Evolutionary conservation across 2,329 filamentous ascomycete species (phyloP), one percentile per base, ranked within the genome.

Genomic region (Diaporthe sp.): DNA sequence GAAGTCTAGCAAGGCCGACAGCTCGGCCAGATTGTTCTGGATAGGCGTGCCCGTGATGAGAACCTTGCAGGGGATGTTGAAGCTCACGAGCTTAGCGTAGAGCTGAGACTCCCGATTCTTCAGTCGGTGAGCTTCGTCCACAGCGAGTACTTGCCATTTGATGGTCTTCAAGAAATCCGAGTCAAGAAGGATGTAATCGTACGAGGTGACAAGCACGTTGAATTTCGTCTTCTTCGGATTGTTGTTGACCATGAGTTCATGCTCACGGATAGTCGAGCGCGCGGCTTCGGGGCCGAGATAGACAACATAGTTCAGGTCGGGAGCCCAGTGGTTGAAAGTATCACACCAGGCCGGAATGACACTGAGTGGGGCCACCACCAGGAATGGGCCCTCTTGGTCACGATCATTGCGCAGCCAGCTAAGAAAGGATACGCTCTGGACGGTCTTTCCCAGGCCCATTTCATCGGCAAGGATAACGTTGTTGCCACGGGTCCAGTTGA

Each of bases 271-370:
- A 78, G 95, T 96, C 77, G 89, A 93, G 58, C 97, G 94, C 42
- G 97, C 93, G 45, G 93, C 90, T 82, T 97, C 94, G 72, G 95
- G 96, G 68, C 97, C 97, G 70, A 96, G 95, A 83, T 99, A 99
- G 71, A 98, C 95, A 74, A 99, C 94, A 83, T 98, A 98, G 83
- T 99, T 98, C 77, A 98, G 85, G 81, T 98, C 96, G 0, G 97
- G 97, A 3, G 97, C 92, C 97, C 97, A 99, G 77, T 94, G 89
- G 83, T 98, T 97, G 84, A 99, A 98, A 0, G 97, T 99, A 81
- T 99, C 97, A 60, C 95, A 97, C 97, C 97, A 99, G 3, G 97
- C 95, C 9, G 97, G 96, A 86, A 99, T 98, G 64, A 97, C 98
- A 76, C 96, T 98, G 33, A 99, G 89, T 38, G 97, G 97, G 10